Conservation (phyloP, 495 filamentous ascomycete genomes). For the Penicillium roqueforti region DNA sequence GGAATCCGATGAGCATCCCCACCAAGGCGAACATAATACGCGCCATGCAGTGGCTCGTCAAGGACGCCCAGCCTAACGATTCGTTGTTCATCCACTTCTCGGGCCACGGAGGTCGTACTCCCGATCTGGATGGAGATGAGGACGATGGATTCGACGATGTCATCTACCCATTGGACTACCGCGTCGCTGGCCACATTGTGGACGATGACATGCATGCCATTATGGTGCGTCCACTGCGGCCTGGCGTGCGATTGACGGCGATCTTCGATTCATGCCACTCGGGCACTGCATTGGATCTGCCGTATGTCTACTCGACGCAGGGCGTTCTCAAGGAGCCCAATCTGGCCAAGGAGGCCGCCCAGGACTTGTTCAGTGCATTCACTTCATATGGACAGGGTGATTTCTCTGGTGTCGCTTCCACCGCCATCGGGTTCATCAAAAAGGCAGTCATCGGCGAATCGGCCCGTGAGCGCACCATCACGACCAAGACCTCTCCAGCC, state of each 20-base stretch:
- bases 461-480: conserved; percentile 67
- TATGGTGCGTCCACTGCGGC: conserved; percentile 80
- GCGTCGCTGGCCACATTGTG: conserved; percentile 83
- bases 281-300: conserved; percentile 90
- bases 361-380: conserved; percentile 82
- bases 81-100: conserved; percentile 98
- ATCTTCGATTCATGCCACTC: conserved; percentile 99
- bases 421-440: conserved; percentile 85
- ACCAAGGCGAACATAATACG: conserved; percentile 91
- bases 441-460: conserved; percentile 80
- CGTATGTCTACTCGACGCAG: conserved; percentile 93
- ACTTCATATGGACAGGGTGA: conserved; percentile 85
- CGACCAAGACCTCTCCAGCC: conserved; percentile 89
- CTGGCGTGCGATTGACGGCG: conserved; percentile 87
- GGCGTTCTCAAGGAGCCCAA: conserved; percentile 97
- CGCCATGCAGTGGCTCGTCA: conserved; percentile 98
- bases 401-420: conserved; percentile 71
- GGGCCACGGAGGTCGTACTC: conserved; percentile 92
- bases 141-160: conserved; percentile 96
- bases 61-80: conserved; percentile 90
- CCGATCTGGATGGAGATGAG: conserved; percentile 93
- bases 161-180: conserved; percentile 94
- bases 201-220: conserved; percentile 98
- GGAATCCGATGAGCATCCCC: conserved; percentile 90
- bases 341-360: conserved; percentile 92